Percentiles rank a stretch among this genome's conserved stretches.
These are phyloP conservation scores for Rickenella mellea DNA, from an alignment of 768 basidiomycete species.

Conservation along the genomic window DNA sequence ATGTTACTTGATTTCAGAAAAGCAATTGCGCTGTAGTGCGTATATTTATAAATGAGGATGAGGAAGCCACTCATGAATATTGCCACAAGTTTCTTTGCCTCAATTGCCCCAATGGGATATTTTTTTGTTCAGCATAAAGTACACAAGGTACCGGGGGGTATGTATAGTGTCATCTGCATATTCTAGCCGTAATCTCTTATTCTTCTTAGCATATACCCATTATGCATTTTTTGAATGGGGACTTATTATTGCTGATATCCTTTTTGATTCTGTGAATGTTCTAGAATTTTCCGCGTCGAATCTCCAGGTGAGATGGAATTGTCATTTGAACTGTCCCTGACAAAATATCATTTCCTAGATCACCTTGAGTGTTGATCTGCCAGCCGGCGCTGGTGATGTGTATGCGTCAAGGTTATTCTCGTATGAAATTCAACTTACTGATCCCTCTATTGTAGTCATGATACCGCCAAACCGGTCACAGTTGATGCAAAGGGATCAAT, in stretches of 20 bases:
- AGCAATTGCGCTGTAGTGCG: slow-evolving; percentile 42
- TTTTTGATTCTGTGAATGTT: slow-evolving; percentile 61
- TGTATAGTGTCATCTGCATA: slow-evolving; percentile 8
- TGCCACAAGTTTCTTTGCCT: slow-evolving; percentile 52
- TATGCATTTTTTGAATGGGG: slow-evolving; percentile 88
- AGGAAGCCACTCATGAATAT: slow-evolving; percentile 4
- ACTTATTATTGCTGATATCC: slow-evolving; percentile 63
- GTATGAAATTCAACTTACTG: no score
- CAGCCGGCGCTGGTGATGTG: no score
- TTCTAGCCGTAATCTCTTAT: slow-evolving; percentile 2
- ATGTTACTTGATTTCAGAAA: slow-evolving; percentile 27
- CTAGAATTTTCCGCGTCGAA: slow-evolving; percentile 47
- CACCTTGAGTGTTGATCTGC: no score
- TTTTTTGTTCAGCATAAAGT: slow-evolving; percentile 85
- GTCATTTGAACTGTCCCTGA: background rate
- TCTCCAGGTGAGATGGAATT: slow-evolving; percentile 36
- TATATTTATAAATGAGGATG: slow-evolving; percentile 2
- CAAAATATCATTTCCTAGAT: no score
- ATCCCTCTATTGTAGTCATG: no score
- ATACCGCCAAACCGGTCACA: no score
- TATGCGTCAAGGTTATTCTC: no score
- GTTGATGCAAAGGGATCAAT: no score
- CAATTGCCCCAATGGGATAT: slow-evolving; percentile 67
- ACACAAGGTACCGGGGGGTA: slow-evolving; percentile 68
- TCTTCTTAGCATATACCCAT: slow-evolving; percentile 63